These are phyloP conservation scores for Verticillium albo-atrum DNA, from an alignment of 2,329 filamentous ascomycete genomes.

Conservation along the genomic window DNA sequence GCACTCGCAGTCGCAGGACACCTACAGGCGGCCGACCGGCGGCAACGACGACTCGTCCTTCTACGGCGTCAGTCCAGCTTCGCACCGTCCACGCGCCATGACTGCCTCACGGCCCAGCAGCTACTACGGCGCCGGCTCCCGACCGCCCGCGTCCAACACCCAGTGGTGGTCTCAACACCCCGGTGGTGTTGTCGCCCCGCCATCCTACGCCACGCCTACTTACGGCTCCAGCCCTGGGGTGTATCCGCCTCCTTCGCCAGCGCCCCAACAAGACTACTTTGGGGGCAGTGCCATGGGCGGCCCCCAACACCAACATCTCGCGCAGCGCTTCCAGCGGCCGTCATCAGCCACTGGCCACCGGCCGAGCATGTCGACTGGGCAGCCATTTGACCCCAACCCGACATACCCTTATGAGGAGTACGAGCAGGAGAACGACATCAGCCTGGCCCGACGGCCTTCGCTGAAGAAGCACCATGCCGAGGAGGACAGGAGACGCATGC, in stretches of 20 bases:
- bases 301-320: constrained; percentile 23
- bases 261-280: constrained; percentile 10
- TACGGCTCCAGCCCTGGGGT: background rate
- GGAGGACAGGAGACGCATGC: constrained; percentile 43
- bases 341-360: constrained; percentile 36
- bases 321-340: constrained; percentile 28
- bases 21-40: constrained; percentile 20
- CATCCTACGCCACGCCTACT: constrained; percentile 1
- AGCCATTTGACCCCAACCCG: background rate
- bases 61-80: constrained; percentile 28
- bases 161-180: constrained; percentile 6
- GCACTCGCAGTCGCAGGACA: constrained; percentile 4
- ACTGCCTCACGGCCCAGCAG: constrained; percentile 7
- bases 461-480: constrained; percentile 18
- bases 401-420: constrained; percentile 34
- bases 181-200: background rate
- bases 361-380: constrained; percentile 18
- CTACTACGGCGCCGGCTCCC: constrained; percentile 13
- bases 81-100: constrained; percentile 22
- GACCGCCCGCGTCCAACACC: constrained; percentile 10
- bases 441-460: constrained; percentile 34
- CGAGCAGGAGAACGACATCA: constrained; percentile 32
- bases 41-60: constrained; percentile 30
- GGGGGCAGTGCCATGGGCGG: constrained; percentile 12
- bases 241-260: background rate